Conservation (phyloP, 345 rosid genomes). For the Cardamine chenopodiifolia region DNA sequence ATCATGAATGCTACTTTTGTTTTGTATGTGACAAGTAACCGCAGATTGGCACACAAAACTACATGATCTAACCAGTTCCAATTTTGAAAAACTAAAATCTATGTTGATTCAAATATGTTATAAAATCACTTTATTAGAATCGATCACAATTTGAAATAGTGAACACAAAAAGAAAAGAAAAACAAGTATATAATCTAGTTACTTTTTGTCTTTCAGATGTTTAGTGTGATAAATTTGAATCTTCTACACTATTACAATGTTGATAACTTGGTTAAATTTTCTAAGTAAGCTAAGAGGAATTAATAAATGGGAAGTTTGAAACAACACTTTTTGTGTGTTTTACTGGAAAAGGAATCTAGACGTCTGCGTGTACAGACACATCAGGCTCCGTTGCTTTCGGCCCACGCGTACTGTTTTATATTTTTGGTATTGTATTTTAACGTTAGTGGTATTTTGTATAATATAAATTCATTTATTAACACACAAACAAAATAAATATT, state of each 20-base stretch:
- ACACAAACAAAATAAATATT: background rate
- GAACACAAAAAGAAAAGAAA: background rate
- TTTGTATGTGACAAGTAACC: conserved; percentile 16
- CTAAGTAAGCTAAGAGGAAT: conserved; percentile 6
- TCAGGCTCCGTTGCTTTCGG: conserved; percentile 30
- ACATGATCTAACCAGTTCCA: conserved; percentile 5
- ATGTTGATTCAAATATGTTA: background rate
- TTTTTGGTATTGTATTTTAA: background rate
- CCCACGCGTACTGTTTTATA: conserved; percentile 27
- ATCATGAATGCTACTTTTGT: background rate
- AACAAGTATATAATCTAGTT: background rate
- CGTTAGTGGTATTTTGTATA: background rate
- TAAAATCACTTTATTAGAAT: background rate
- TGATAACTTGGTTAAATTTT: background rate
- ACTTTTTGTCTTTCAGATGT: background rate
- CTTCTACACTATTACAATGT: background rate
- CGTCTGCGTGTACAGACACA: conserved; percentile 32
- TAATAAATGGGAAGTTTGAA: background rate
- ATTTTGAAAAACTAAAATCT: background rate
- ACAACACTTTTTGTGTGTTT: conserved; percentile 26
- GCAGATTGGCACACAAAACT: conserved; percentile 24
- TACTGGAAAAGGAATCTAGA: conserved; percentile 28
- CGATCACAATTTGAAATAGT: background rate
- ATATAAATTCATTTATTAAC: background rate
- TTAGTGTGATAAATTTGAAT: conserved; percentile 1